Evolutionary conservation across 345 rosid genomes (phyloP), one percentile per base, ranked within the genome.

Genomic region (Orychophragmus violaceus): DNA sequence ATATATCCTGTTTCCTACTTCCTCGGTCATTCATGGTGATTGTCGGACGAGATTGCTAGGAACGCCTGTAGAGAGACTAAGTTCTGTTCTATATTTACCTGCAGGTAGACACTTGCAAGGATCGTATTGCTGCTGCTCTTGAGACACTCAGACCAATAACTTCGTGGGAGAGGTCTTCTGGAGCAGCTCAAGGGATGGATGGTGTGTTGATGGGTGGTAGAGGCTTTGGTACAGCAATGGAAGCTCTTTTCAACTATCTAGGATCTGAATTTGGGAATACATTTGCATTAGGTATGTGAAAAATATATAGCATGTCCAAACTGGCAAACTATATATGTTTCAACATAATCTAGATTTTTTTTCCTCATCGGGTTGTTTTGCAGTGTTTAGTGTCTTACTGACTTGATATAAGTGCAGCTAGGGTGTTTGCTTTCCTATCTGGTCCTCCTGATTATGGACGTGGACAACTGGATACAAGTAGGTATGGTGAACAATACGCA

Each of bases 391-490:
- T 56, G 48, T 24, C 64, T 39, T 64, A 64, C 57, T 69, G 62
- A 37, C 72, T 76, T 59, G 27, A 48, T 60, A 16, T 78, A 35
- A 58, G 25, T 80, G 84, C 94, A 95, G 99, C 96, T 73, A 87
- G 97, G 82, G 90, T 91, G 45, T 95, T 88, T 79, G 86, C 96
- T 62, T 95, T 89, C 77, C 67, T 95, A 39, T 95, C 99, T 62
- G 99, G 99, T 70, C 96, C 96, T 79, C 97, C 99, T 77, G 99
- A 95, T 83, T 84, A 87, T 74, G 99, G 99, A 72, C 89, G 90
- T 80, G 99, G 97, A 67, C 97, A 90, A 69, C 77, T 94, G 56
- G 99, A 94, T 79, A 94, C 99, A 28, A 85, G 87, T 78, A 79
- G 99, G 74, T 91, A 94, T 68, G 99, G 99, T 69, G 97, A 94